Evolutionary conservation across 768 basidiomycete genomes (phyloP).

Genomic region (Kwoniella sp.): DNA sequence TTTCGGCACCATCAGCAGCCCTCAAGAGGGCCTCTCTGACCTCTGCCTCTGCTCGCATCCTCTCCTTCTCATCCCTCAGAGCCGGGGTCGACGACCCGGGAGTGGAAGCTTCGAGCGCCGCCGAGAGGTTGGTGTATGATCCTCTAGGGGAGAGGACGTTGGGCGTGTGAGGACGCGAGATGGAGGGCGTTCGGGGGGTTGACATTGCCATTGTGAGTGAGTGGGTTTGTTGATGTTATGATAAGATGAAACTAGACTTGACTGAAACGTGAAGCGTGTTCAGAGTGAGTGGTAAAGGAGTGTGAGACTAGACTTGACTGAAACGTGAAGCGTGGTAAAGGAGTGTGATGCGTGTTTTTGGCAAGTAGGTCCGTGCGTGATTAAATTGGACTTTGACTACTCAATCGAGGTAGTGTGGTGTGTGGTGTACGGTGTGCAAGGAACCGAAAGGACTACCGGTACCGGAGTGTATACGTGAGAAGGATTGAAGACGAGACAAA

Average conservation of each 20-base stretch:
- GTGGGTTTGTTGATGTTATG: not conserved
- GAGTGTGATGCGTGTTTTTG: too few relatives aligned
- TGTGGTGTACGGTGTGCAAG: too few relatives aligned
- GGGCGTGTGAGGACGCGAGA: slow-evolving; percentile 42
- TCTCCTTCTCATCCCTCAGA: slow-evolving; percentile 38
- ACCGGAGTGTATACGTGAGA: too few relatives aligned
- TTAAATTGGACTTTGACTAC: too few relatives aligned
- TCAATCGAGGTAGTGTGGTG: too few relatives aligned
- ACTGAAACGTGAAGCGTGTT: too few relatives aligned
- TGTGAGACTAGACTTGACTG: too few relatives aligned
- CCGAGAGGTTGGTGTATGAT: slow-evolving; percentile 44
- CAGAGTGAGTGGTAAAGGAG: not conserved
- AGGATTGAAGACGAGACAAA: too few relatives aligned
- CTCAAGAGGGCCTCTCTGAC: slow-evolving; percentile 31
- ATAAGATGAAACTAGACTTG: not conserved
- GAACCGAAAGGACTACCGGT: too few relatives aligned
- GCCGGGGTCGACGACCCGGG: slow-evolving; percentile 26
- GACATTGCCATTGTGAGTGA: slow-evolving; percentile 20
- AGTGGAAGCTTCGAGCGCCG: slow-evolving; percentile 21
- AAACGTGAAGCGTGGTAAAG: too few relatives aligned
- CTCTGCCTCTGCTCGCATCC: slow-evolving; percentile 38
- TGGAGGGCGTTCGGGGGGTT: slow-evolving; percentile 13
- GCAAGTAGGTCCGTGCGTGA: too few relatives aligned
- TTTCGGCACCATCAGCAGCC: slow-evolving; percentile 35
- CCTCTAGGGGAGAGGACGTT: slow-evolving; percentile 40